Evolutionary conservation across 495 filamentous ascomycete genomes (phyloP).

Genomic region (Podospora tetraspora): DNA sequence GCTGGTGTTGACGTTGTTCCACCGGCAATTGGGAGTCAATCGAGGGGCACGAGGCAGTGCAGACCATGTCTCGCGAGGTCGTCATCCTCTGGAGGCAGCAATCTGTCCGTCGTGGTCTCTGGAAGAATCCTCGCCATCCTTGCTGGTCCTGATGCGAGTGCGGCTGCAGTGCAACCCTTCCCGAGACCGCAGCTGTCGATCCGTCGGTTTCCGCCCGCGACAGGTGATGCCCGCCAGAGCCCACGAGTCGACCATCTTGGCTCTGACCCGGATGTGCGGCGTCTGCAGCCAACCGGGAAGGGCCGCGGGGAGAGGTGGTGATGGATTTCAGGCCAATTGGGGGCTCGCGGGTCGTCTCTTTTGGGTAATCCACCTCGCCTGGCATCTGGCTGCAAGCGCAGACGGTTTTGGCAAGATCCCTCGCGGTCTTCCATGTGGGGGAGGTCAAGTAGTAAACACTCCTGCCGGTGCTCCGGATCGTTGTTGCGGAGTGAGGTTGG

Average conservation of each 20-base stretch:
- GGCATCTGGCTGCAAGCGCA: constrained; percentile 10
- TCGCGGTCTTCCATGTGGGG: background rate
- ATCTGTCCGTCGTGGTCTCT: background rate
- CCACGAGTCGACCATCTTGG: background rate
- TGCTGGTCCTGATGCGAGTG: background rate
- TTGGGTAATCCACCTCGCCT: constrained; percentile 17
- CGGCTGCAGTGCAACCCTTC: background rate
- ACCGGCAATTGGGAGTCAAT: constrained; percentile 2
- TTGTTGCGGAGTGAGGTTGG: background rate
- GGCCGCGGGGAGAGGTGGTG: background rate
- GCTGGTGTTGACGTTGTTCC: background rate
- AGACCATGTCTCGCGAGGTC: background rate
- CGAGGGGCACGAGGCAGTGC: constrained; percentile 2
- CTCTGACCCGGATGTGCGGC: background rate
- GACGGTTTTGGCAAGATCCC: constrained; percentile 9
- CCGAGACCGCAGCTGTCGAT: background rate
- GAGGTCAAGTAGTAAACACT: background rate
- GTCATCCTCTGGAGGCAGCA: background rate
- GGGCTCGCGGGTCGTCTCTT: constrained; percentile 7
- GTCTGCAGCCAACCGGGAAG: constrained; percentile 5
- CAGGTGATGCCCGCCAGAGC: background rate
- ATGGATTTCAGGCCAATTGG: constrained; percentile 8
- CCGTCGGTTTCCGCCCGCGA: background rate
- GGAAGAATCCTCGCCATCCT: background rate
- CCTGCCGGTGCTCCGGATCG: background rate